Evolutionary conservation across 139 green algal species (phyloP), one percentile per base, ranked within the genome.

Genomic region (Spirogloea muscicola): DNA sequence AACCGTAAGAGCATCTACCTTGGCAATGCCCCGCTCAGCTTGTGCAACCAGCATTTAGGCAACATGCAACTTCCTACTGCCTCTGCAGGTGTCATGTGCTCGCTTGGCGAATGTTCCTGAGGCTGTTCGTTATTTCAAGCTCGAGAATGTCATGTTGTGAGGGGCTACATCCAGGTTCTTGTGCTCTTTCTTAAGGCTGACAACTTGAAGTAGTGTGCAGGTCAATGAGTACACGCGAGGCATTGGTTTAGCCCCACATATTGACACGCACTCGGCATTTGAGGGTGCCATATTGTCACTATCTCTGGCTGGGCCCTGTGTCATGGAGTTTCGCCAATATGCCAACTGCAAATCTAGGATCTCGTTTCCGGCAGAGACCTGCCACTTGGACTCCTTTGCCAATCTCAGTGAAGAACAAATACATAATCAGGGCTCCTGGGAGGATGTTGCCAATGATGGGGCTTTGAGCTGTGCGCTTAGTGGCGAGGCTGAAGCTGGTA

Each of bases 241-340:
- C 3, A 88, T 96, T n/a, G 94, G 94, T 10, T 75, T 99, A 31
- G 83, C 90, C 1, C 82, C 93, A 0, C 94, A 99, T 78, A 84
- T 98, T 0, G 94, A 99, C 82, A 96, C 91, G 1, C 94, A 99
- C 84, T 93, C 88, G 9, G 89, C 91, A 2, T 98, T 99, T 69
- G 87, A 72, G 82, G 89, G 86, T 3, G 65, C 91, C 3, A 93
- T 99, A 31, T 55, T 92, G 4, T 93, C 87, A 0, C 77, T 98
- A 44, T 95, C 89, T 0, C 84, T 96, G 43, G 90, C 74, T 1
- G 86, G 86, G 42, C 41, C 79, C 13, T 77, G 76, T 1, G 84
- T 91, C 3, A 97, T 99, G 91, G 88, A 95, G 76, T 88, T 99
- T n/a, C 74, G 90, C 27, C 71, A 79, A 31, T 25, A 68, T 72